Conservation (phyloP, 257 asterid genomes). For the Cruciata laevipes region DNA sequence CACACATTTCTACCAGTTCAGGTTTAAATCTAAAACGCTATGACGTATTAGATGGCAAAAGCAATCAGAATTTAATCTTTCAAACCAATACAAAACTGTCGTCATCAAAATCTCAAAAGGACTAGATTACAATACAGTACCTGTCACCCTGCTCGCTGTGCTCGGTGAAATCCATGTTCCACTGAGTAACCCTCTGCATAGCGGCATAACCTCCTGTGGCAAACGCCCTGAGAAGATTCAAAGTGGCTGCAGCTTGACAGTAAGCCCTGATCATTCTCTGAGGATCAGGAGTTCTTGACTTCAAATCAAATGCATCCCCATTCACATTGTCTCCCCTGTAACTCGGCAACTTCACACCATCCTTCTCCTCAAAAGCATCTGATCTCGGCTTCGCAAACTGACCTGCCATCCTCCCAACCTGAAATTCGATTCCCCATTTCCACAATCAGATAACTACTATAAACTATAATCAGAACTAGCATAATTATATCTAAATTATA, state of each 20-base stretch:
- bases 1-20: neutral
- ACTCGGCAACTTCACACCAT: conserved; percentile 75
- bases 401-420: conserved; percentile 95
- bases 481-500: neutral
- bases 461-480: neutral
- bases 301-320: conserved; percentile 57
- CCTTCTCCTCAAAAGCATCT: conserved; percentile 56
- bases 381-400: conserved; percentile 88
- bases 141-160: conserved; percentile 85
- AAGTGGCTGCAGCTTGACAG: conserved; percentile 78
- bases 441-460: conserved; percentile 7
- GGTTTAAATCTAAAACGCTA: neutral
- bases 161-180: conserved; percentile 82
- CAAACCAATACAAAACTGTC: neutral
- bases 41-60: neutral
- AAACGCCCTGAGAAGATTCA: conserved; percentile 73
- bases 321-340: conserved; percentile 83
- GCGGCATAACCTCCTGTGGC: conserved; percentile 89
- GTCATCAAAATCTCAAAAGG: neutral
- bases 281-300: conserved; percentile 75
- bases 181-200: conserved; percentile 72
- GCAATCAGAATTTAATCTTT: neutral
- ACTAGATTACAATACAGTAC: conserved; percentile 27
- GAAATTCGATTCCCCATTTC: conserved; percentile 5
- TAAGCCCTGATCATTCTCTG: conserved; percentile 82